These are phyloP conservation scores for Plasmopara viticola DNA, from an alignment of 352 stramenopile genomes.

Conservation along the genomic window DNA sequence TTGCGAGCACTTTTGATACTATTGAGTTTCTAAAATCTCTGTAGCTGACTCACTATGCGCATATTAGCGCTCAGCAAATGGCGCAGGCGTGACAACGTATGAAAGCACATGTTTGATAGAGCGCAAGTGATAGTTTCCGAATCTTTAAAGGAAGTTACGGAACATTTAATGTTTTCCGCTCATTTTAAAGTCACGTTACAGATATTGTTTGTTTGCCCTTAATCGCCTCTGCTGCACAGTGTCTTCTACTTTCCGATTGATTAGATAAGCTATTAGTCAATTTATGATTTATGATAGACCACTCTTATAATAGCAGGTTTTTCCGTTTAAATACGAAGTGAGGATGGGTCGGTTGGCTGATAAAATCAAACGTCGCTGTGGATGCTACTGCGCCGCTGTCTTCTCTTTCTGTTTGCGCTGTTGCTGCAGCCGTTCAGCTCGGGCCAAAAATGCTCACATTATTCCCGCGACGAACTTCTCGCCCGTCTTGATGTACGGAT, in stretches of 20 bases:
- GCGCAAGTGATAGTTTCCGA: no score
- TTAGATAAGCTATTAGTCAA: no score
- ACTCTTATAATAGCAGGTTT: no score
- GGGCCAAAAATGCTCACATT: constrained; percentile 30
- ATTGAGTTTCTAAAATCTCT: constrained; percentile 32
- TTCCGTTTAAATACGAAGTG: no score
- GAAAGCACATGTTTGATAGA: neutral
- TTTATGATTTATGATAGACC: no score
- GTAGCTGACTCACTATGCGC: constrained; percentile 43
- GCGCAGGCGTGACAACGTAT: constrained; percentile 12
- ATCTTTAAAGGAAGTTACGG: no score
- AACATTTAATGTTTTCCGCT: no score
- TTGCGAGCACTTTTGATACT: constrained; percentile 36
- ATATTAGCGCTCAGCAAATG: constrained; percentile 35
- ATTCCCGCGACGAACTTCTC: constrained; percentile 34
- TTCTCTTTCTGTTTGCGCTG: constrained; percentile 7
- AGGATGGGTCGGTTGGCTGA: no score
- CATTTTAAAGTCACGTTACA: no score
- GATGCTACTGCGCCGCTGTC: constrained; percentile 10
- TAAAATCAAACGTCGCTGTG: neutral
- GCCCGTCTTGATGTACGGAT: constrained; percentile 38
- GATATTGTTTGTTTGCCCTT: no score
- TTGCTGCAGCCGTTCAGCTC: constrained; percentile 9
- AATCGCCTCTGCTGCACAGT: no score
- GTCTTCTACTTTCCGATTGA: no score